Base-by-base conservation (phyloP, 306 rosid genomes). In the Astragalus glycyphyllos region DNA sequence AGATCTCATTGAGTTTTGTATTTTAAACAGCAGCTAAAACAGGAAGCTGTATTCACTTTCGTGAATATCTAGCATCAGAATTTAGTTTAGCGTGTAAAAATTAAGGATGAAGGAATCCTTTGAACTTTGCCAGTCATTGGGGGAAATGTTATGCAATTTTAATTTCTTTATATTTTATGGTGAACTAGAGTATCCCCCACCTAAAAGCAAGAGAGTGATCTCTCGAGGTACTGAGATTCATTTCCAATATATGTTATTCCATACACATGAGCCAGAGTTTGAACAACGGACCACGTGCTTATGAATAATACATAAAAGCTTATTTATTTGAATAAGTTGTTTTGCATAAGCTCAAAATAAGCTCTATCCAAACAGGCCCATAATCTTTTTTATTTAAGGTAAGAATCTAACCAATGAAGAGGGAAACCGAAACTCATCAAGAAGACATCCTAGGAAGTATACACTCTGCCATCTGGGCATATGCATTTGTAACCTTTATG, bases 381-480 rank as follows among this genome's bases (percentile, higher is more conserved):
- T n/a, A n/a, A n/a, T n/a, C n/a, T n/a, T n/a, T n/a, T n/a, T n/a
- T n/a, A n/a, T n/a, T n/a, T n/a, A n/a, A n/a, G 48, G 31, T 35
- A 12, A 13, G 65, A 14, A 14, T 37, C 65, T 59, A 59, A 37
- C 8, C 47, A 34, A 8, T 59, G 65, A 60, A 60, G 66, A 60
- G 15, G 66, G 48, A 38, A 60, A 37, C 13, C 4, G 7, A 38
- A 58, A 37, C 13, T 15, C 29, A 38, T 60, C 38, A 35, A 37
- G 47, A 60, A 11, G 48, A 38, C 32, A 60, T 15, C 48, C 10
- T 38, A 1, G 8, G 49, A 38, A 60, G 10, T 37, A 48, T 15
- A 56, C n/a, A 58, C 6, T 14, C 64, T 58, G 20, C 44, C 42
- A 7, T n/a, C 20, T 9, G 14, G 14, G 46, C 9, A 35, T 38